phyloP scores from a whole-genome alignment of 768 basidiomycete species.

The Boletellus ananas region DNA sequence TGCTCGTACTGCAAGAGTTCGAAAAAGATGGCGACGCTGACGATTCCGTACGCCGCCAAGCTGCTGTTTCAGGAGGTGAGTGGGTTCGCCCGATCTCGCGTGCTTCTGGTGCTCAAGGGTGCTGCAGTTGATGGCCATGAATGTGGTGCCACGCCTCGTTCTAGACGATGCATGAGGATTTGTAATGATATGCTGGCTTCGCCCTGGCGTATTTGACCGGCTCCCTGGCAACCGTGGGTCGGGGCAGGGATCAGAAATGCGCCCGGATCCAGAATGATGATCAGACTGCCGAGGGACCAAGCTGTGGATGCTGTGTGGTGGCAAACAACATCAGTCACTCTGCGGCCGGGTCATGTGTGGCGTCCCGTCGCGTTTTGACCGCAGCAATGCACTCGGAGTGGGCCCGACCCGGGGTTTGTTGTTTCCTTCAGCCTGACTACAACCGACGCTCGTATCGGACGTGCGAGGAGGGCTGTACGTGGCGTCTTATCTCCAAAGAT shows the following conservation, averaged over 20 bases:
- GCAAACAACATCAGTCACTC: neutral
- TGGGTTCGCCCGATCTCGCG: neutral
- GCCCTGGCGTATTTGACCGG: neutral
- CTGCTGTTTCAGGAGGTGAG: slow-evolving; percentile 84
- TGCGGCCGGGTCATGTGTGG: slow-evolving; percentile 10
- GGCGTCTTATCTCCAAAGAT: neutral
- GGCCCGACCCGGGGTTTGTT: too few species aligned
- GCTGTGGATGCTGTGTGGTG: slow-evolving; percentile 1
- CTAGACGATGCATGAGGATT: slow-evolving; percentile 67
- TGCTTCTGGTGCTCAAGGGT: neutral
- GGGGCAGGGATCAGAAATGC: neutral
- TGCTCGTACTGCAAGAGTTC: slow-evolving; percentile 98
- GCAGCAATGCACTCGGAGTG: neutral
- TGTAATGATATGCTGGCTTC: neutral
- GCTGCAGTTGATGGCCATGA: slow-evolving; percentile 90
- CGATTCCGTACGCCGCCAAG: slow-evolving; percentile 96
- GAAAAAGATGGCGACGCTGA: slow-evolving; percentile 92
- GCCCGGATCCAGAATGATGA: too few species aligned
- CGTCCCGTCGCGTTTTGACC: slow-evolving; percentile 2
- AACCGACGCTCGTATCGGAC: too few species aligned
- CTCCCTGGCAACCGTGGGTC: slow-evolving; percentile 6
- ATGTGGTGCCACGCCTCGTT: slow-evolving; percentile 84
- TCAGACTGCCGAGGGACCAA: neutral
- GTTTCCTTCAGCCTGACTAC: too few species aligned
- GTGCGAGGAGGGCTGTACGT: neutral